Percentiles rank a stretch among this genome's conserved stretches.
These are phyloP conservation scores for Yamagishiella unicocca DNA, from an alignment of 139 green algal genomes.

Conservation along the genomic window DNA sequence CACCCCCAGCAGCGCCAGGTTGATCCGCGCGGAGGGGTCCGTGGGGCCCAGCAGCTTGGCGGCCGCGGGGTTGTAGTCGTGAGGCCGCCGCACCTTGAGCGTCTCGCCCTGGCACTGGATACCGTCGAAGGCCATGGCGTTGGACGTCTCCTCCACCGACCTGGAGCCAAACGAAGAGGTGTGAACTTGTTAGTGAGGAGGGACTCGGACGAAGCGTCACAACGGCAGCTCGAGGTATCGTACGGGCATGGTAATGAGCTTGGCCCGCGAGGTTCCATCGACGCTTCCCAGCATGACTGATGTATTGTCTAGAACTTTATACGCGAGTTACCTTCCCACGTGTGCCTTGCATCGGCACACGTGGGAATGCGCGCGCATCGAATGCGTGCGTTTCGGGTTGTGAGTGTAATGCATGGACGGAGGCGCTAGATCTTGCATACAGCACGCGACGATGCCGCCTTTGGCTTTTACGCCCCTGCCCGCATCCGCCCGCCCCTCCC, in stretches of 20 bases:
- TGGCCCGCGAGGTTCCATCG: background rate
- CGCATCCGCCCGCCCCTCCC: background rate
- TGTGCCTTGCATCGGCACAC: too few relatives aligned
- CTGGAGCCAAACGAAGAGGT: background rate
- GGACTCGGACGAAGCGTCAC: background rate
- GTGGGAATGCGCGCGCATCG: too few relatives aligned
- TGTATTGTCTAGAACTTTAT: too few relatives aligned
- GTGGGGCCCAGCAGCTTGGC: conserved; percentile 61
- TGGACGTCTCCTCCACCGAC: conserved; percentile 85
- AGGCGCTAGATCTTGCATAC: too few relatives aligned
- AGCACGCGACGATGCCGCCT: too few relatives aligned
- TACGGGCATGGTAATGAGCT: background rate
- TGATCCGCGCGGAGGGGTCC: conserved; percentile 61
- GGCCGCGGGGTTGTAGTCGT: conserved; percentile 62
- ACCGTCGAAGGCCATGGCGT: conserved; percentile 90
- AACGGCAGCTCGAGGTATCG: background rate
- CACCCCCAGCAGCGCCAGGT: conserved; percentile 59
- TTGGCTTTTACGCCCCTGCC: too few relatives aligned
- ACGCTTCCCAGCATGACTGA: too few relatives aligned
- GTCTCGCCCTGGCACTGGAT: conserved; percentile 76
- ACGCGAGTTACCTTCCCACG: too few relatives aligned
- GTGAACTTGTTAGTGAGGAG: background rate
- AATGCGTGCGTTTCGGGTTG: too few relatives aligned
- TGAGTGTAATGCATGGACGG: too few relatives aligned
- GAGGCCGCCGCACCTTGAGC: conserved; percentile 64